phyloP scores from a whole-genome alignment of 805 yeast genomes.

The Ogataea zsoltii region DNA sequence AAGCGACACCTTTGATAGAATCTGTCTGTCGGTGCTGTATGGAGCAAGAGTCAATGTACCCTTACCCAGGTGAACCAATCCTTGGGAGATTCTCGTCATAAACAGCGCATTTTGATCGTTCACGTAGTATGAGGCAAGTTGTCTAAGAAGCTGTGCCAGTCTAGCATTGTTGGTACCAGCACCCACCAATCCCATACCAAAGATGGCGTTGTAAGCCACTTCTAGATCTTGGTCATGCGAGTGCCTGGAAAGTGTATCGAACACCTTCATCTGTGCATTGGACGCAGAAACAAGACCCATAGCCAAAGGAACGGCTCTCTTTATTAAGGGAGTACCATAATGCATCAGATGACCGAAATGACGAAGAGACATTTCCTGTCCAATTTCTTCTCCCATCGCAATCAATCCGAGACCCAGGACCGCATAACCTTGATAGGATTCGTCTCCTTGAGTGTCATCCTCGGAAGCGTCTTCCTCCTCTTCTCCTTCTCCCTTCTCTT shows the following conservation, averaged over 20 bases:
- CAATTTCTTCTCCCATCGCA: slow-evolving; percentile 97
- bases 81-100: slow-evolving; percentile 93
- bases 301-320: slow-evolving; percentile 96
- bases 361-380: slow-evolving; percentile 95
- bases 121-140: slow-evolving; percentile 88
- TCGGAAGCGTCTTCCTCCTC: slow-evolving; percentile 34
- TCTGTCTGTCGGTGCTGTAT: slow-evolving; percentile 84
- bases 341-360: slow-evolving; percentile 98
- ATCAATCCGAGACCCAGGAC: slow-evolving; percentile 92
- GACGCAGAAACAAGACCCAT: slow-evolving; percentile 94
- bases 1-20: slow-evolving; percentile 82
- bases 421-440: slow-evolving; percentile 77
- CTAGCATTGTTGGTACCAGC: slow-evolving; percentile 99
- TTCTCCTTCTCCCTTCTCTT: slow-evolving; percentile 20
- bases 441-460: slow-evolving; percentile 45
- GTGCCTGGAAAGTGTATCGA: slow-evolving; percentile 92
- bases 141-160: slow-evolving; percentile 92
- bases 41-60: slow-evolving; percentile 91
- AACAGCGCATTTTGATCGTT: slow-evolving; percentile 89
- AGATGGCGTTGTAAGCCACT: slow-evolving; percentile 92
- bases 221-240: slow-evolving; percentile 94
- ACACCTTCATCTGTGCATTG: slow-evolving; percentile 94
- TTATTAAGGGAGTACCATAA: slow-evolving; percentile 88
- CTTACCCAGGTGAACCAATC: slow-evolving; percentile 91
- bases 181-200: slow-evolving; percentile 97